These are phyloP conservation scores for Sporothrix schenckii DNA, from an alignment of 2,329 filamentous ascomycete species.

Conservation along the genomic window DNA sequence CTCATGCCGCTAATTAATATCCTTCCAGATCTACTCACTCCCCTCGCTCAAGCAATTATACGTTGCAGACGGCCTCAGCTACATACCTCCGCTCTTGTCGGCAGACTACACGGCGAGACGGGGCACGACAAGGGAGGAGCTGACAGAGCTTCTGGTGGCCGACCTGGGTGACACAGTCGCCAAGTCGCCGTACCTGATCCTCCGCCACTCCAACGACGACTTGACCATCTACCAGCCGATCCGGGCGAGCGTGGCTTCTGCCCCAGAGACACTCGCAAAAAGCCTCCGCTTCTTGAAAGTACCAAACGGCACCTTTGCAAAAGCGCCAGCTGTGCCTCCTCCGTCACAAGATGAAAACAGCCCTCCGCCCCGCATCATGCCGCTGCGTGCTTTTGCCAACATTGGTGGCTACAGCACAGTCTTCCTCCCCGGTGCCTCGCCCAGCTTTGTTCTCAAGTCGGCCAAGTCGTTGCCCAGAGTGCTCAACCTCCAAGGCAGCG, in stretches of 20 bases:
- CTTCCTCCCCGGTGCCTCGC: conserved; percentile 78
- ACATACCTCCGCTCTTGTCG: conserved; percentile 75
- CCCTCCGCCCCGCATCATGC: conserved; percentile 41
- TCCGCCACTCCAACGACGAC: conserved; percentile 79
- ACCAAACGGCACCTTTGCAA: conserved; percentile 56
- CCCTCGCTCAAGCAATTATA: conserved; percentile 74
- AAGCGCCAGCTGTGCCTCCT: conserved; percentile 51
- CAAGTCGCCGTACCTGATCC: conserved; percentile 76
- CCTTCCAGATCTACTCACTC: conserved; percentile 71
- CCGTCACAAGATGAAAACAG: conserved; percentile 44
- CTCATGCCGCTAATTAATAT: conserved; percentile 32
- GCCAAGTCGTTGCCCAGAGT: conserved; percentile 76
- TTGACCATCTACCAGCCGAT: conserved; percentile 86
- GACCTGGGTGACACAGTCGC: conserved; percentile 77
- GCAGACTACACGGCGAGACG: conserved; percentile 70
- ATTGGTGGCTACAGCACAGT: conserved; percentile 79
- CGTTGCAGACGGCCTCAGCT: conserved; percentile 73
- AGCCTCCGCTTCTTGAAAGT: conserved; percentile 29
- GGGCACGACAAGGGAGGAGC: conserved; percentile 68
- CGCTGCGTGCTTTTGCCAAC: conserved; percentile 62
- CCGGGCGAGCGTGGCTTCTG: conserved; percentile 47
- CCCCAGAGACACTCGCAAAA: not conserved
- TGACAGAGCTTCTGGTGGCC: conserved; percentile 80
- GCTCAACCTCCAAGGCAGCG: conserved; percentile 68
- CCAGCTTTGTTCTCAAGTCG: conserved; percentile 81